These are phyloP conservation scores for Wickerhamomyces hampshirensis DNA, from an alignment of 805 yeast species.

Conservation along the genomic window DNA sequence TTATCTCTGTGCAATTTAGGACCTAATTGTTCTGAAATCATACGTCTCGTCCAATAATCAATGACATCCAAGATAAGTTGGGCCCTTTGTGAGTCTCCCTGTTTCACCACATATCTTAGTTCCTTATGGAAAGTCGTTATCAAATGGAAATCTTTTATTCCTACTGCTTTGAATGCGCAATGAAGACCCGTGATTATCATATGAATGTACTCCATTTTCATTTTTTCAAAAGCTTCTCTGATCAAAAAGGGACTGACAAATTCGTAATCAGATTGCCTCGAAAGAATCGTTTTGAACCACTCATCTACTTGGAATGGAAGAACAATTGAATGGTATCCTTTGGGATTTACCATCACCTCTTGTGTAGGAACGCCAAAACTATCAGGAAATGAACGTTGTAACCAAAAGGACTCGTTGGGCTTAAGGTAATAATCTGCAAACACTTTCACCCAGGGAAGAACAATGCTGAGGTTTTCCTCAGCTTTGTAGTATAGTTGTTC, in stretches of 20 bases:
- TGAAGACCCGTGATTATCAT: constrained; percentile 1
- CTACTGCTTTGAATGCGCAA: constrained; percentile 1
- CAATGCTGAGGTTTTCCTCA: constrained; percentile 1
- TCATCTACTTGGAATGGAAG: constrained; percentile 1
- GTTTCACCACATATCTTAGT: not conserved
- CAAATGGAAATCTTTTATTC: not conserved
- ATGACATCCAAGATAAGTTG: not conserved
- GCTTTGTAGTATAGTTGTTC: not conserved
- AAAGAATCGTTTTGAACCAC: constrained; percentile 2
- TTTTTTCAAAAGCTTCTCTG: constrained; percentile 4
- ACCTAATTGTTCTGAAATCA: not conserved
- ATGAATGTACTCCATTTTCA: constrained; percentile 1
- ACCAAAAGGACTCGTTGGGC: constrained; percentile 4
- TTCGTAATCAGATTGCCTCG: not conserved
- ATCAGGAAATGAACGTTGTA: not conserved
- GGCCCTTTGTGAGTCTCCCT: constrained; percentile 1
- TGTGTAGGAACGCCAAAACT: constrained; percentile 1
- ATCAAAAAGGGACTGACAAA: constrained; percentile 3
- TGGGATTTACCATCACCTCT: constrained; percentile 1
- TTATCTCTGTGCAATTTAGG: not conserved
- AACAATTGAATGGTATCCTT: not conserved
- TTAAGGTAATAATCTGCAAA: constrained; percentile 1
- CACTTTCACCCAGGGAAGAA: constrained; percentile 2
- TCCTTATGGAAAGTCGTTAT: constrained; percentile 3
- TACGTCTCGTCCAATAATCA: not conserved